A percentile compares a stretch with the other conserved stretches of the same genome.
These are phyloP conservation scores for Mortierella hygrophila DNA, from an alignment of 192 early-diverging fungal species.

Conservation along the genomic window DNA sequence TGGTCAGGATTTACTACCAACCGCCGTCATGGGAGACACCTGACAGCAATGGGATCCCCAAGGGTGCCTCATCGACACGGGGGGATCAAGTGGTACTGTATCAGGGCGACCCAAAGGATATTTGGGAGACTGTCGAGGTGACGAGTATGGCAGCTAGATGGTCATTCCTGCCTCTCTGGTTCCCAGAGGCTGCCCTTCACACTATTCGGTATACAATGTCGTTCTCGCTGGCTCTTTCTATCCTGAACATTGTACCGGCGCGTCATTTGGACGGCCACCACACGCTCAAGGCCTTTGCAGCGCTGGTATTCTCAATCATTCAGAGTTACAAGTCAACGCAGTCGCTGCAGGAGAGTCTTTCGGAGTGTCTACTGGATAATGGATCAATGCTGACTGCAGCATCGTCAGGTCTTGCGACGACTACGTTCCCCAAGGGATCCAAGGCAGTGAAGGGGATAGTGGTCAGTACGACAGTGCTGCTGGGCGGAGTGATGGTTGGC, in stretches of 20 bases:
- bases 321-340: slow-evolving; percentile 43
- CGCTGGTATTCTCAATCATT: slow-evolving; percentile 29
- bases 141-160: slow-evolving; percentile 66
- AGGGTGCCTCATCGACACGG: not conserved
- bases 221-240: slow-evolving; percentile 73
- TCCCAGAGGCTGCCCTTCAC: slow-evolving; percentile 60
- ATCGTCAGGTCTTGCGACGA: slow-evolving; percentile 15
- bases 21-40: slow-evolving; percentile 48
- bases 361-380: slow-evolving; percentile 30
- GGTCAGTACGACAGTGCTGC: slow-evolving; percentile 35
- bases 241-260: slow-evolving; percentile 82
- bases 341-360: slow-evolving; percentile 22
- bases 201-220: slow-evolving; percentile 72
- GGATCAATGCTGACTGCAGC: slow-evolving; percentile 8
- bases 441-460: slow-evolving; percentile 43
- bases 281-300: slow-evolving; percentile 63
- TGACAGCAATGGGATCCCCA: not conserved
- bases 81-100: slow-evolving; percentile 67
- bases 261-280: slow-evolving; percentile 80
- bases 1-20: slow-evolving; percentile 69
- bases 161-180: slow-evolving; percentile 66
- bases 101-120: slow-evolving; percentile 75
- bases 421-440: slow-evolving; percentile 28
- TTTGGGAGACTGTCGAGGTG: slow-evolving; percentile 81
- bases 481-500: slow-evolving; percentile 43